These are phyloP conservation scores for Lasiosphaeria miniovina DNA, from an alignment of 495 filamentous ascomycete genomes.

Conservation along the genomic window DNA sequence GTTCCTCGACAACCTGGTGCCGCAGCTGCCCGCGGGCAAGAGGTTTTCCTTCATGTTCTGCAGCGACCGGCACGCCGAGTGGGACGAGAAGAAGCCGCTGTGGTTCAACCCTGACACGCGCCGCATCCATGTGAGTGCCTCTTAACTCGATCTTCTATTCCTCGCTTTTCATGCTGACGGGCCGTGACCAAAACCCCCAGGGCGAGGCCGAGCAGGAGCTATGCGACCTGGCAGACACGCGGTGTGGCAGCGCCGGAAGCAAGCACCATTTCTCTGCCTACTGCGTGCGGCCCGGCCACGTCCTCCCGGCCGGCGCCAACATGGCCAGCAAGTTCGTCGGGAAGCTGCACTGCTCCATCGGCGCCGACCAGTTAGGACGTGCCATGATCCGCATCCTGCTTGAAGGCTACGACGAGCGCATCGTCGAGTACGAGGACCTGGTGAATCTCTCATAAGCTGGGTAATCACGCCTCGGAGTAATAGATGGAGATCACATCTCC, in stretches of 20 bases:
- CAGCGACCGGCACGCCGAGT: conserved; percentile 46
- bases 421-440: conserved; percentile 31
- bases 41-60: conserved; percentile 53
- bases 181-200: conserved; percentile 21
- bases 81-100: conserved; percentile 44
- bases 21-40: conserved; percentile 22
- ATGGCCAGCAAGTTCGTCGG: conserved; percentile 27
- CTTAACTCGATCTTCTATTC: neutral
- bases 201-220: conserved; percentile 43
- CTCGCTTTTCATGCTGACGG: conserved; percentile 6
- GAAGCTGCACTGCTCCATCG: conserved; percentile 24
- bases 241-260: conserved; percentile 19
- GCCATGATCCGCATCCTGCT: conserved; percentile 39
- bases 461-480: neutral
- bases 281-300: conserved; percentile 29
- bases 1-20: conserved; percentile 30
- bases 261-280: conserved; percentile 27
- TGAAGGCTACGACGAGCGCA: conserved; percentile 33
- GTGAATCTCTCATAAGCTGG: conserved; percentile 23
- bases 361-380: conserved; percentile 38
- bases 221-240: conserved; percentile 27
- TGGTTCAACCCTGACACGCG: conserved; percentile 43
- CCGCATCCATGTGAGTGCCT: conserved; percentile 40
- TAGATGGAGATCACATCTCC: too few species aligned
- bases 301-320: conserved; percentile 36